phyloP scores from a whole-genome alignment of 306 rosid genomes.

The Myrica gale region DNA sequence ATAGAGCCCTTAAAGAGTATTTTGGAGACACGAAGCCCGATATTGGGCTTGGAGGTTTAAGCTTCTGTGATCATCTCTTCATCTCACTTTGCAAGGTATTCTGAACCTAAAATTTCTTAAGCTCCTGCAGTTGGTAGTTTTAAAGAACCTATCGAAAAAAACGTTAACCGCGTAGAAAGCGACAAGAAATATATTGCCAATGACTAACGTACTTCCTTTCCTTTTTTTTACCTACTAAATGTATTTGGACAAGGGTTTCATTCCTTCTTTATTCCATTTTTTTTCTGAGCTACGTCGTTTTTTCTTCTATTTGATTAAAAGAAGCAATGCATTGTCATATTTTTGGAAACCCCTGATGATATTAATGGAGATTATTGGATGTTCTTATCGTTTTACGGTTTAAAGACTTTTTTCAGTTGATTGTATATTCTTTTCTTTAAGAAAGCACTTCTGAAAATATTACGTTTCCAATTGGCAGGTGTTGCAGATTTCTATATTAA shows the following conservation, averaged over 20 bases:
- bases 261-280: no score
- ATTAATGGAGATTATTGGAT: no score
- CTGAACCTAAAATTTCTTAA: background rate
- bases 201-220: no score
- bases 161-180: no score
- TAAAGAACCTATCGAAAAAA: background rate
- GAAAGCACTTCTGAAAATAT: background rate
- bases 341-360: background rate
- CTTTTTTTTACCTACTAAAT: no score
- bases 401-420: no score
- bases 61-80: constrained; percentile 59
- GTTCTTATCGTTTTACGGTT: no score
- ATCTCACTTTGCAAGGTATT: constrained; percentile 80
- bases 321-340: no score
- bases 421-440: no score
- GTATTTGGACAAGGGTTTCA: no score
- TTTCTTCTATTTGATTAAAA: background rate
- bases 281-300: no score
- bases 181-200: no score
- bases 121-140: background rate
- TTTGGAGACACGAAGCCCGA: constrained; percentile 74
- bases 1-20: constrained; percentile 56
- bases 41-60: constrained; percentile 65
- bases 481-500: background rate
- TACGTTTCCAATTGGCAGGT: background rate